These are phyloP conservation scores for Aspergillus funiculosus DNA, from an alignment of 495 filamentous ascomycete species.

Conservation along the genomic window DNA sequence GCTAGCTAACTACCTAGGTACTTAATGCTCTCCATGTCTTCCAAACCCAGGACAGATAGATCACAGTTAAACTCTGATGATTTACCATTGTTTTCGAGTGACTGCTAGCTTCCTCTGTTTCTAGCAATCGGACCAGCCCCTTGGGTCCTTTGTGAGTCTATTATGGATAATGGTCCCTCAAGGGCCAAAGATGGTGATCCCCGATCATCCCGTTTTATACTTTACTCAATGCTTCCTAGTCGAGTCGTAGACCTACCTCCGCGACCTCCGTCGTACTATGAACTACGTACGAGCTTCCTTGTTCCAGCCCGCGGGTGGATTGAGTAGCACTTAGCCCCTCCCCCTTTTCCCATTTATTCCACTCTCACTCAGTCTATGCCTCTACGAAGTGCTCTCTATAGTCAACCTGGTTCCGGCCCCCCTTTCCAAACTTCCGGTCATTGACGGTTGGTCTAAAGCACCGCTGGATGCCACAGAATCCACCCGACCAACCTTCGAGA, in stretches of 20 bases:
- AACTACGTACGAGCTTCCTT: background rate
- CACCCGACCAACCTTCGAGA: slow-evolving; percentile 8
- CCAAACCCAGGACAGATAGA: background rate
- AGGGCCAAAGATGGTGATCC: slow-evolving; percentile 4
- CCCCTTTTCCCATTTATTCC: slow-evolving; percentile 15
- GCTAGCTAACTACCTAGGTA: too few species aligned
- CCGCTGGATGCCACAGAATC: slow-evolving; percentile 13
- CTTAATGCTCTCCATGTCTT: too few species aligned
- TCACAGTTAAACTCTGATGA: background rate
- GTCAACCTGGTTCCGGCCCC: slow-evolving; percentile 15
- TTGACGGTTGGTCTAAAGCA: slow-evolving; percentile 7
- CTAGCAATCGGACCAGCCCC: slow-evolving; percentile 3
- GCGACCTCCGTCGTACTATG: background rate
- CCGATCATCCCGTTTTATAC: background rate
- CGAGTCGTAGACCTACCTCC: background rate
- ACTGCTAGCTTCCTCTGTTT: slow-evolving; percentile 1
- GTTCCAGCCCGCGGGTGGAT: background rate
- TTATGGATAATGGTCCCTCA: too few species aligned
- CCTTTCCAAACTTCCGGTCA: slow-evolving; percentile 13
- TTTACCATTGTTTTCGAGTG: background rate
- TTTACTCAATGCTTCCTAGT: background rate
- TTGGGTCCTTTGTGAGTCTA: slow-evolving; percentile 2
- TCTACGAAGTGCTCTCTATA: too few species aligned
- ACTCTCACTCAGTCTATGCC: background rate
- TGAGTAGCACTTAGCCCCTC: slow-evolving; percentile 14